Evolutionary conservation across 495 filamentous ascomycete species (phyloP).

Genomic region (Penicillium goetzii): DNA sequence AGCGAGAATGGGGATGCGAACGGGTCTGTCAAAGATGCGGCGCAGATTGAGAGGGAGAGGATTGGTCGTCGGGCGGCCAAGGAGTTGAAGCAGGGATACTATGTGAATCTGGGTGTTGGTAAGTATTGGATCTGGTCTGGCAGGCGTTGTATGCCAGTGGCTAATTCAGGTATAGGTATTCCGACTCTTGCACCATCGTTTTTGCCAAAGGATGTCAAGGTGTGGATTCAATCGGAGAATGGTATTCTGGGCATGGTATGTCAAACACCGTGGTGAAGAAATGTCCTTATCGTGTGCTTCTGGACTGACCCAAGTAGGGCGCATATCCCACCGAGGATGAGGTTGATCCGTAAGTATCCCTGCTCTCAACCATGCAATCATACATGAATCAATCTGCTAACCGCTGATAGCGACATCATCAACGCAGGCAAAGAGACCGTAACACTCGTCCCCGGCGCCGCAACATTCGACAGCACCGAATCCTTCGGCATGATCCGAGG

Average conservation of each 20-base stretch:
- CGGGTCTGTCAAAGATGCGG: conserved; percentile 61
- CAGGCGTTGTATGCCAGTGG: not conserved
- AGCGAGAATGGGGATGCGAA: conserved; percentile 51
- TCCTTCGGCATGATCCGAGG: conserved; percentile 92
- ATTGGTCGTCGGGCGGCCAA: conserved; percentile 85
- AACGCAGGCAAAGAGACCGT: conserved; percentile 96
- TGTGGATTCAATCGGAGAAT: conserved; percentile 90
- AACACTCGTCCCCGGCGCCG: conserved; percentile 76
- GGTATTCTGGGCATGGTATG: conserved; percentile 78
- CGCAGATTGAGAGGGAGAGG: conserved; percentile 71
- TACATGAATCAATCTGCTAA: not conserved
- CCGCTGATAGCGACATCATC: conserved; percentile 67
- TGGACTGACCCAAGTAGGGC: conserved; percentile 53
- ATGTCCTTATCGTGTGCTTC: no score
- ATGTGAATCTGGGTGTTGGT: conserved; percentile 90
- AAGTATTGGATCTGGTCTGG: conserved; percentile 49
- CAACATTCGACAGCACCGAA: conserved; percentile 84
- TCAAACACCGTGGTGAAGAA: not conserved
- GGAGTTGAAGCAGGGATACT: conserved; percentile 93
- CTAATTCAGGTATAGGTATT: conserved; percentile 51
- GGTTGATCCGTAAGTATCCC: conserved; percentile 64
- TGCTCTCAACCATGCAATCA: not conserved
- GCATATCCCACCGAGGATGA: conserved; percentile 78
- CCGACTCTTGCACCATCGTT: conserved; percentile 87
- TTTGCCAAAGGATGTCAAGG: conserved; percentile 73